phyloP scores from a whole-genome alignment of 768 basidiomycete genomes.

The Lyophyllum semitale region DNA sequence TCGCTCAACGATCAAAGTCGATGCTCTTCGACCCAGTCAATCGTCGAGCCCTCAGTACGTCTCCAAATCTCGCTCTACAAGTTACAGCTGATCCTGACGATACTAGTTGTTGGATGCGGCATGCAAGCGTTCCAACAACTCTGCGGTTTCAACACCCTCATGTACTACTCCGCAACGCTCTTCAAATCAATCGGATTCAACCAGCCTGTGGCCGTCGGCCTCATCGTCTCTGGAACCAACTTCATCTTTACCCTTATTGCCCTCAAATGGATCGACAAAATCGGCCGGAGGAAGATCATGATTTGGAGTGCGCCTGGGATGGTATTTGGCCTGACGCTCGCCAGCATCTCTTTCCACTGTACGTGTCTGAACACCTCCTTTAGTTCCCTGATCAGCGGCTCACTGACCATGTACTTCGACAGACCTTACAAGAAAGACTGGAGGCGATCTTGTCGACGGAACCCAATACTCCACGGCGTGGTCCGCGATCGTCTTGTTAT shows the following conservation, averaged over 20 bases:
- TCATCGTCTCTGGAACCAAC: conserved; percentile 78
- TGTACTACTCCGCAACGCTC: conserved; percentile 75
- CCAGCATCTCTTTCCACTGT: conserved; percentile 22
- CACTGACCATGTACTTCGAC: background rate
- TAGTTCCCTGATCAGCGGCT: background rate
- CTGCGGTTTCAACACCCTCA: conserved; percentile 82
- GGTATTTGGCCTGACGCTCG: conserved; percentile 20
- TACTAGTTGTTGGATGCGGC: conserved; percentile 70
- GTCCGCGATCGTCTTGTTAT: conserved; percentile 69
- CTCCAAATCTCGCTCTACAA: background rate
- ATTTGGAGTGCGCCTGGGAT: conserved; percentile 22
- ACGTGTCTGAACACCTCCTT: background rate
- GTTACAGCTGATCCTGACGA: background rate
- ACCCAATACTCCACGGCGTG: conserved; percentile 44
- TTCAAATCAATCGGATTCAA: conserved; percentile 82
- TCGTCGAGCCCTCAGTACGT: conserved; percentile 68
- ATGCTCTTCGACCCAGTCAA: conserved; percentile 60
- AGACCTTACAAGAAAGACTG: conserved; percentile 39
- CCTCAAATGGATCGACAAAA: conserved; percentile 52
- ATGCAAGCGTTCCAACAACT: conserved; percentile 85
- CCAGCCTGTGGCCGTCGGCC: conserved; percentile 79
- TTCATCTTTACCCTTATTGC: conserved; percentile 79
- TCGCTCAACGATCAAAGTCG: conserved; percentile 53
- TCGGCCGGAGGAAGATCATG: conserved; percentile 22
- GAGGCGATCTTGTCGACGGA: conserved; percentile 59